Evolutionary conservation across 345 rosid species (phyloP), one percentile per base, ranked within the genome.

Genomic region (Xanthoceras sorbifolium): DNA sequence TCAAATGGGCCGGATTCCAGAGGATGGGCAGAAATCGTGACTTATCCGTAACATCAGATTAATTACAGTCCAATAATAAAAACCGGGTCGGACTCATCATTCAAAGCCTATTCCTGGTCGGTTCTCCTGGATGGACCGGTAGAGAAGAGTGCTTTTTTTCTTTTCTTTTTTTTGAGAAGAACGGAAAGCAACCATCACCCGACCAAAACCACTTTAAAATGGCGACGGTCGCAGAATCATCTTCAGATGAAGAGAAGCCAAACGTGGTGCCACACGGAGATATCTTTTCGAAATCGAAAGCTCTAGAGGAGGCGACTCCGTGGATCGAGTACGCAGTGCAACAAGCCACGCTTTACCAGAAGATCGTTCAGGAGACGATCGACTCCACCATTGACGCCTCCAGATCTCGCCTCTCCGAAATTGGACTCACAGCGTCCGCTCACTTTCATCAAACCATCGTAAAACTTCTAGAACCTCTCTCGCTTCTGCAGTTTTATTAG

Each of bases 251-350:
- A 73, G 77, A 63, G 69, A 81, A 72, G 54, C 77, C 82, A 63
- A 79, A 62, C 28, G 8, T 73, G 22, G 52, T 68, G 3, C 18
- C 71, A 0, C 70, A 79, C 15, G 76, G 46, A 55, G 77, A 73
- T 18, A 17, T 77, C 55, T 59, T 84, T 72, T 72, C 69, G 5
- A 67, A 66, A 52, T 79, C 89, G 76, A 85, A 84, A 76, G 22
- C 85, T 74, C 78, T 84, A 12, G 90, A 87, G 70, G 82, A 85
- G 77, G 85, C 80, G 4, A 71, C 87, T 50, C 89, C 90, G 31
- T 96, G 97, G 99, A 86, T 90, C 73, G 97, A 90, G 26, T 80
- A 86, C 76, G 89, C 94, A 20, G 67, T 88, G 81, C 87, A 85
- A 65, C 95, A 92, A 70, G 90, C 89, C 67, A 78, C 85, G 50